Evolutionary conservation across 108 stramenopile species (phyloP).

Genomic region (Skeletonema tropicum): DNA sequence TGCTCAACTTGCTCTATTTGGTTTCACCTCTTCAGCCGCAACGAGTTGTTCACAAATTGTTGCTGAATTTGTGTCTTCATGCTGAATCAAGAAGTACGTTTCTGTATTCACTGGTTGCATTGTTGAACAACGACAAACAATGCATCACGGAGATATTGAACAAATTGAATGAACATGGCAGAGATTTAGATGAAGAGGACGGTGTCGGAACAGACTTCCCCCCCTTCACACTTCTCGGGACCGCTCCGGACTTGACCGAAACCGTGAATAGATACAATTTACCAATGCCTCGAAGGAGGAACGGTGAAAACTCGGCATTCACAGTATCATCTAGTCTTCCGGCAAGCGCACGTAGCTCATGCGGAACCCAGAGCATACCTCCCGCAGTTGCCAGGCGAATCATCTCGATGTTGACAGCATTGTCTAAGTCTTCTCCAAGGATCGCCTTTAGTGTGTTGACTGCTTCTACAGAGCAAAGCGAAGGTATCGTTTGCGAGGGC

Average conservation of each 20-base stretch:
- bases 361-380: conserved; percentile 53
- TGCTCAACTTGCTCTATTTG: conserved; percentile 73
- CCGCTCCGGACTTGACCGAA: conserved; percentile 65
- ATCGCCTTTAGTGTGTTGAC: conserved; percentile 63
- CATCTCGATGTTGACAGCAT: conserved; percentile 52
- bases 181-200: neutral
- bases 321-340: conserved; percentile 85
- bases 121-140: conserved; percentile 65
- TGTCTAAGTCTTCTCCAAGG: conserved; percentile 73
- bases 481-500: neutral
- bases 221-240: conserved; percentile 69
- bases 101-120: conserved; percentile 47
- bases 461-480: conserved; percentile 13
- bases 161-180: conserved; percentile 25
- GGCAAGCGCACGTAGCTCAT: conserved; percentile 57
- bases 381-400: conserved; percentile 81
- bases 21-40: conserved; percentile 82
- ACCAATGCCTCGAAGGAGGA: conserved; percentile 52
- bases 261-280: conserved; percentile 19
- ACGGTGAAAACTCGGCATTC: conserved; percentile 54
- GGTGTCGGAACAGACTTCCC: conserved; percentile 61
- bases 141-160: conserved; percentile 47
- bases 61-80: conserved; percentile 72
- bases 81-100: conserved; percentile 45
- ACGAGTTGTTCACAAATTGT: conserved; percentile 73